Evolutionary conservation across 2,329 filamentous ascomycete genomes (phyloP).

Genomic region (Cytospora piceicola): DNA sequence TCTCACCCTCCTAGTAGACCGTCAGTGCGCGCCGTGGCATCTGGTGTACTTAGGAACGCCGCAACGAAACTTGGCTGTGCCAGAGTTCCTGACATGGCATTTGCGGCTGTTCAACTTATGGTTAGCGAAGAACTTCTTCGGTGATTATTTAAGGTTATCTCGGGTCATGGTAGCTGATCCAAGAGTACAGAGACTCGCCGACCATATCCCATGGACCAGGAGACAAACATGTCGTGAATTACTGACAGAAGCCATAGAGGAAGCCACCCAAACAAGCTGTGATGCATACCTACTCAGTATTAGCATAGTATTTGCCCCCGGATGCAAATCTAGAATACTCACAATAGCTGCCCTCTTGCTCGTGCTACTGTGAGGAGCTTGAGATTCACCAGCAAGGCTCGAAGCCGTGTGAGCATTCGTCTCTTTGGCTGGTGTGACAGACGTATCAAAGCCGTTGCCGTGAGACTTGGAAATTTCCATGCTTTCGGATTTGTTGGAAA

Average conservation of each 20-base stretch:
- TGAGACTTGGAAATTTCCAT: neutral
- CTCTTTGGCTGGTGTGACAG: neutral
- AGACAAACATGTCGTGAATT: neutral
- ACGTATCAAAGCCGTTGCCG: neutral
- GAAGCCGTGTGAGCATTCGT: neutral
- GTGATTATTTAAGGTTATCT: neutral
- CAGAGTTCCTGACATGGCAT: neutral
- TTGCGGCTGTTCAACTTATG: neutral
- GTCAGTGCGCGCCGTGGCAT: neutral
- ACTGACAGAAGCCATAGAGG: constrained; percentile 1
- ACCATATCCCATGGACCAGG: neutral
- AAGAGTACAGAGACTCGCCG: neutral
- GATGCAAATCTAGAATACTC: neutral
- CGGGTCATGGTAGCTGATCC: too few relatives aligned
- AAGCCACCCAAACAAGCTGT: neutral
- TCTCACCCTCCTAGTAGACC: neutral
- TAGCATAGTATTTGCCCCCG: neutral
- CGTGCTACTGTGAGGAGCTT: neutral
- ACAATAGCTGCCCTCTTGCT: neutral
- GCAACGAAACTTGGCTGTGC: neutral
- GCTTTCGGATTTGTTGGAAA: neutral
- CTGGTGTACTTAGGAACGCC: neutral
- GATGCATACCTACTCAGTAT: neutral
- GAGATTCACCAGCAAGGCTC: neutral
- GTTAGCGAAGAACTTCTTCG: neutral